Evolutionary conservation across 1,284 basidiomycete species (phyloP).

Genomic region (Boletus smithii): DNA sequence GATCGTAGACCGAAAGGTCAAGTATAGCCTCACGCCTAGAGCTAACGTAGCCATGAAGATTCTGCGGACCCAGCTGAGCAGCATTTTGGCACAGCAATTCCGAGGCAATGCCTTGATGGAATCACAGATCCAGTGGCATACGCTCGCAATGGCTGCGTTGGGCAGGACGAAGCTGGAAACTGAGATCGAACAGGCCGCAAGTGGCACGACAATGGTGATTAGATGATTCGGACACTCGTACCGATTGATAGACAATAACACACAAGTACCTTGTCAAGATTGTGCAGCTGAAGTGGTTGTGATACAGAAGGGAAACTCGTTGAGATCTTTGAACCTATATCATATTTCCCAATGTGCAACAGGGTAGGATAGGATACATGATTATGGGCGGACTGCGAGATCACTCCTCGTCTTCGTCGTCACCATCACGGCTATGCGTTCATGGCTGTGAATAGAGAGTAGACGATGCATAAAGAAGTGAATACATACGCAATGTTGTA

Average conservation of each 20-base stretch:
- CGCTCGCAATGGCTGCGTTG: constrained; percentile 61
- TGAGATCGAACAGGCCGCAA: constrained; percentile 15
- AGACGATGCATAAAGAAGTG: neutral
- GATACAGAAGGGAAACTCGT: neutral
- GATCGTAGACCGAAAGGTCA: constrained; percentile 85
- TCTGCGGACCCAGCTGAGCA: constrained; percentile 66
- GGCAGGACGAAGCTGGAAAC: constrained; percentile 43
- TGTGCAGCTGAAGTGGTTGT: neutral
- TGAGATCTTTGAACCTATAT: neutral
- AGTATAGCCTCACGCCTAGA: constrained; percentile 70
- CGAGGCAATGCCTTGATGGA: constrained; percentile 60
- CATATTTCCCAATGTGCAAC: constrained; percentile 6
- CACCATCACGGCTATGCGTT: constrained; percentile 39
- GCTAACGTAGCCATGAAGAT: constrained; percentile 78
- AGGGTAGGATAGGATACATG: constrained; percentile 7
- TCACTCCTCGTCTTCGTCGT: constrained; percentile 55
- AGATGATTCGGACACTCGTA: constrained; percentile 12
- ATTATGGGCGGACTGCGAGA: neutral
- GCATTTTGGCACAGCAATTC: constrained; percentile 64
- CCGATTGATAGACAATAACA: neutral
- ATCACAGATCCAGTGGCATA: constrained; percentile 67
- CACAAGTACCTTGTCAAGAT: neutral
- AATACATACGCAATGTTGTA: constrained; percentile 86
- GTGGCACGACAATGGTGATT: constrained; percentile 9
- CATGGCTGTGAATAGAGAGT: constrained; percentile 9